Percentiles rank a stretch among this genome's conserved stretches.
Conservation (phyloP, 257 asterid species). For the Phtheirospermum japonicum region DNA sequence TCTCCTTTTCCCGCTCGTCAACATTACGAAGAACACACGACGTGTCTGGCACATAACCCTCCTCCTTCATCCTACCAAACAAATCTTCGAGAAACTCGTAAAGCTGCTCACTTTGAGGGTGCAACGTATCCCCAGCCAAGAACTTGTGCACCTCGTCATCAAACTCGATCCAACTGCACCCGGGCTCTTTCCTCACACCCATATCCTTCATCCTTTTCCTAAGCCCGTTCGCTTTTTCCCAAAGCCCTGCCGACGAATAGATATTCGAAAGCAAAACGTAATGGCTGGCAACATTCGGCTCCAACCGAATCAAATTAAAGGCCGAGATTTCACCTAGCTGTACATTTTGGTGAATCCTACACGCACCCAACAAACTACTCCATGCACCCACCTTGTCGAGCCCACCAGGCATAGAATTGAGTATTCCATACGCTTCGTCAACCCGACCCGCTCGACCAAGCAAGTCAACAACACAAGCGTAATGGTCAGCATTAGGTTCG, state of each 20-base stretch:
- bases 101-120: conserved; percentile 60
- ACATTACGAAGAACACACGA: conserved; percentile 87
- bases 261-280: conserved; percentile 73
- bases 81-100: conserved; percentile 45
- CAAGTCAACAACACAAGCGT: conserved; percentile 75
- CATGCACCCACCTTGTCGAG: conserved; percentile 61
- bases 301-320: conserved; percentile 52
- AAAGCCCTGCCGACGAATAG: conserved; percentile 67
- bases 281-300: conserved; percentile 83
- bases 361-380: conserved; percentile 87
- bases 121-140: conserved; percentile 67
- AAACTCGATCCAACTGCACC: conserved; percentile 81
- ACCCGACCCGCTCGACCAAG: conserved; percentile 84
- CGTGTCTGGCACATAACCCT: conserved; percentile 80
- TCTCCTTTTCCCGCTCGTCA: conserved; percentile 74
- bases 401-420: conserved; percentile 49
- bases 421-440: conserved; percentile 58
- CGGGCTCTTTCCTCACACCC: conserved; percentile 81
- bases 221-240: conserved; percentile 65
- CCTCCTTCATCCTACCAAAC: conserved; percentile 56
- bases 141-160: conserved; percentile 71
- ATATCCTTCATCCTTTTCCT: conserved; percentile 60
- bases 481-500: conserved; percentile 74
- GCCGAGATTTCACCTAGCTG: conserved; percentile 75
- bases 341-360: conserved; percentile 65